Evolutionary conservation across 139 green algal genomes (phyloP).

Genomic region (Diplosphaera chodatii): DNA sequence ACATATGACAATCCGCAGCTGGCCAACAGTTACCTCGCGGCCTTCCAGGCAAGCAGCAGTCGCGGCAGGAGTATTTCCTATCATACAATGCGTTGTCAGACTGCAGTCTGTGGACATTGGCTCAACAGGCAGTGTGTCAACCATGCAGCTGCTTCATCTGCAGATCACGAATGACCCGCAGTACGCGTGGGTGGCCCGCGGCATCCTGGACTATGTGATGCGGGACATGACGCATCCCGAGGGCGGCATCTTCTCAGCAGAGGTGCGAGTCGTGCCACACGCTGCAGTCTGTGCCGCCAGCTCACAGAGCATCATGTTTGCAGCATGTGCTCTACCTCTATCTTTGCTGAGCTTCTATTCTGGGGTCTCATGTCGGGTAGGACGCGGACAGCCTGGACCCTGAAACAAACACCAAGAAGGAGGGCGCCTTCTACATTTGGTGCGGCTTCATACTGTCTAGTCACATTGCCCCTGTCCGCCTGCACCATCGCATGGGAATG

Average conservation of each 20-base stretch:
- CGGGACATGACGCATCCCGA: conserved; percentile 70
- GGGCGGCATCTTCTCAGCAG: conserved; percentile 79
- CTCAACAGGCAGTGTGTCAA: too few species aligned
- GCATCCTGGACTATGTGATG: conserved; percentile 79
- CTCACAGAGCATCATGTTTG: too few species aligned
- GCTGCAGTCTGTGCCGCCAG: too few species aligned
- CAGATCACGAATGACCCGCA: conserved; percentile 43
- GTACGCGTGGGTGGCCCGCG: conserved; percentile 46
- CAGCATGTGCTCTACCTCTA: too few species aligned
- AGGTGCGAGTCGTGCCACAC: too few species aligned
- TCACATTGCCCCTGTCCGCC: too few species aligned
- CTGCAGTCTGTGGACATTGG: too few species aligned
- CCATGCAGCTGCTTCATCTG: too few species aligned
- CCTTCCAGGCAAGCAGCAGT: conserved; percentile 36
- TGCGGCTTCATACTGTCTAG: not conserved
- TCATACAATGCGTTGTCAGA: too few species aligned
- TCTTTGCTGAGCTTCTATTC: too few species aligned
- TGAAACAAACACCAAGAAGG: conserved; percentile 44
- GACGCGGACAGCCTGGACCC: conserved; percentile 69
- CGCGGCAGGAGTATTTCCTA: too few species aligned
- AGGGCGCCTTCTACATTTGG: conserved; percentile 81
- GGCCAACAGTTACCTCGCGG: conserved; percentile 59
- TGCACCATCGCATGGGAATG: too few species aligned
- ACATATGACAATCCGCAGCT: conserved; percentile 88
- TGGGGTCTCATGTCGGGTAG: conserved; percentile 6